A percentile compares a stretch with the other conserved stretches of the same genome.
Conservation (phyloP, 2,329 filamentous ascomycete genomes). For the Fusarium sarcochroum region DNA sequence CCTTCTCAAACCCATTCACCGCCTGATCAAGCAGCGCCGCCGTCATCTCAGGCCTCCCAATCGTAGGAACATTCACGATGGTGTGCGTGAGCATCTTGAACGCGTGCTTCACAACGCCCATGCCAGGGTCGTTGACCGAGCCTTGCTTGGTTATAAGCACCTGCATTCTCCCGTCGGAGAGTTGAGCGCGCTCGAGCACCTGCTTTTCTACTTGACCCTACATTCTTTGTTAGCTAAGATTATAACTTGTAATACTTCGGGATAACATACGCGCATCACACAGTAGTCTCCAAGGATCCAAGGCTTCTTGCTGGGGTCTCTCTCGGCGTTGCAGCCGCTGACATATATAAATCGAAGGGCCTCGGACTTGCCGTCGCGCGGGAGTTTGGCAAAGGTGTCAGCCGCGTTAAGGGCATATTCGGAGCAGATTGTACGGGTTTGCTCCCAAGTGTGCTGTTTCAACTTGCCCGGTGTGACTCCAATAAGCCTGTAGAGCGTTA, state of each 20-base stretch:
- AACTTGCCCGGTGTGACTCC: constrained; percentile 58
- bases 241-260: accelerated
- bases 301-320: constrained; percentile 62
- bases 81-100: constrained; percentile 19
- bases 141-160: constrained; percentile 60
- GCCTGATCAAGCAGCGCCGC: constrained; percentile 61
- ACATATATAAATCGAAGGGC: constrained; percentile 65
- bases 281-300: constrained; percentile 57
- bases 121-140: constrained; percentile 51
- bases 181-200: constrained; percentile 58
- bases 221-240: background rate
- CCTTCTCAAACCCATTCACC: constrained; percentile 61
- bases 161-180: constrained; percentile 57
- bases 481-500: constrained; percentile 47
- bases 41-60: constrained; percentile 56
- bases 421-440: constrained; percentile 58
- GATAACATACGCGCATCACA: constrained; percentile 61
- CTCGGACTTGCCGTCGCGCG: constrained; percentile 34
- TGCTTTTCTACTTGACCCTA: constrained; percentile 63
- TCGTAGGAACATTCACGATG: constrained; percentile 51
- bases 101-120: constrained; percentile 13
- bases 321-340: constrained; percentile 60
- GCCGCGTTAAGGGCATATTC: constrained; percentile 52
- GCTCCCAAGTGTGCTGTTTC: constrained; percentile 50
- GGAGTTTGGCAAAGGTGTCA: constrained; percentile 53